phyloP scores from a whole-genome alignment of 2,329 filamentous ascomycete genomes.

The Drechslerella coelobrocha region DNA sequence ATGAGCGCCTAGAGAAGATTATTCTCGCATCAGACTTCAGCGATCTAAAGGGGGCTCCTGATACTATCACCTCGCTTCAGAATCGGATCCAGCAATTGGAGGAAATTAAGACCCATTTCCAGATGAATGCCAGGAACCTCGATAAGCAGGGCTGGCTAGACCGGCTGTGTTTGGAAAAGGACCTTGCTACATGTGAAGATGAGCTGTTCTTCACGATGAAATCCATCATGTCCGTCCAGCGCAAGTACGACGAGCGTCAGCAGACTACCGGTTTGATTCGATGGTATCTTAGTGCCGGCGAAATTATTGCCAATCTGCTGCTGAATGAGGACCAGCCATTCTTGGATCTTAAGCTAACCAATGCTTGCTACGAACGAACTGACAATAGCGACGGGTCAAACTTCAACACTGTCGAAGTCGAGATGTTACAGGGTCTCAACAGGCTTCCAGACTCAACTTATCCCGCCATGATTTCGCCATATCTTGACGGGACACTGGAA shows the following conservation, averaged over 20 bases:
- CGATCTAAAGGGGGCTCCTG: constrained; percentile 88
- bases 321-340: constrained; percentile 84
- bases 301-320: constrained; percentile 97
- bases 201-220: constrained; percentile 99
- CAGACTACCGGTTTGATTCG: constrained; percentile 80
- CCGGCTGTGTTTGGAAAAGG: constrained; percentile 83
- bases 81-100: constrained; percentile 91
- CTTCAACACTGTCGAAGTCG: constrained; percentile 87
- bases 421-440: constrained; percentile 86
- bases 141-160: constrained; percentile 93
- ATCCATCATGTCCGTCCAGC: constrained; percentile 93
- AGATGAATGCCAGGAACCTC: constrained; percentile 84
- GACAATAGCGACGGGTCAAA: constrained; percentile 98
- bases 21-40: constrained; percentile 99
- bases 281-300: constrained; percentile 91
- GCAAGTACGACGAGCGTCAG: constrained; percentile 77
- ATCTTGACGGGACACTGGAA: constrained; percentile 66
- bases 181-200: constrained; percentile 87
- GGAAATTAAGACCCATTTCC: constrained; percentile 95
- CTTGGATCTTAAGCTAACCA: constrained; percentile 88
- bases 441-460: constrained; percentile 89
- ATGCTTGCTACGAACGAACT: constrained; percentile 90
- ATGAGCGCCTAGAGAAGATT: constrained; percentile 93
- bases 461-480: constrained; percentile 93
- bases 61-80: constrained; percentile 89